A percentile compares a stretch with the other conserved stretches of the same genome.
These are phyloP conservation scores for Exophiala calicioides DNA, from an alignment of 2,329 filamentous ascomycete genomes.

Conservation along the genomic window DNA sequence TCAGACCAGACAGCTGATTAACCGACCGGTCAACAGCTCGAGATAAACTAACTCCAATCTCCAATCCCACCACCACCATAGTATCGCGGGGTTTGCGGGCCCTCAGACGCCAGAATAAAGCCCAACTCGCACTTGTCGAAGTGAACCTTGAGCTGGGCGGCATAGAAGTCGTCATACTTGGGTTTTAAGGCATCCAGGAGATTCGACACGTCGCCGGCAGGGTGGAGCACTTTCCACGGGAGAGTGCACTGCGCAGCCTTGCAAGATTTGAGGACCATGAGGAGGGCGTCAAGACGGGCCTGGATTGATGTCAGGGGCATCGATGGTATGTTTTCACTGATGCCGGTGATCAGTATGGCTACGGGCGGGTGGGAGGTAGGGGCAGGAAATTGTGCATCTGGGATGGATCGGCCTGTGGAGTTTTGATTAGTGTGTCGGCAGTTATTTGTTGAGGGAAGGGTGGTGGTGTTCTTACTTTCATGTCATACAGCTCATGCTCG, in stretches of 20 bases:
- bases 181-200: conserved; percentile 36
- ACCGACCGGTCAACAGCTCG: no score
- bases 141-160: conserved; percentile 31
- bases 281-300: conserved; percentile 34
- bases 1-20: no score
- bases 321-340: no score
- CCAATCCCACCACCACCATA: neutral
- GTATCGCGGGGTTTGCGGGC: conserved; percentile 11
- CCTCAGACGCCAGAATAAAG: conserved; percentile 39
- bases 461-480: conserved; percentile 37
- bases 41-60: no score
- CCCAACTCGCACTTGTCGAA: conserved; percentile 39
- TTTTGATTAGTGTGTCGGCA: neutral
- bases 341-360: no score
- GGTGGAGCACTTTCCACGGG: conserved; percentile 36
- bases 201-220: conserved; percentile 31
- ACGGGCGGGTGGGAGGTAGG: no score
- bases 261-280: conserved; percentile 40
- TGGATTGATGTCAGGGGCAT: neutral
- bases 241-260: conserved; percentile 33
- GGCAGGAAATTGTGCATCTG: no score
- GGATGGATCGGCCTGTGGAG: no score
- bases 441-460: no score
- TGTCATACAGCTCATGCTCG: conserved; percentile 44
- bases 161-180: conserved; percentile 38